A percentile compares a stretch with the other conserved stretches of the same genome.
Conservation (phyloP, 805 yeast genomes). For the Metschnikowia lachancei region DNA sequence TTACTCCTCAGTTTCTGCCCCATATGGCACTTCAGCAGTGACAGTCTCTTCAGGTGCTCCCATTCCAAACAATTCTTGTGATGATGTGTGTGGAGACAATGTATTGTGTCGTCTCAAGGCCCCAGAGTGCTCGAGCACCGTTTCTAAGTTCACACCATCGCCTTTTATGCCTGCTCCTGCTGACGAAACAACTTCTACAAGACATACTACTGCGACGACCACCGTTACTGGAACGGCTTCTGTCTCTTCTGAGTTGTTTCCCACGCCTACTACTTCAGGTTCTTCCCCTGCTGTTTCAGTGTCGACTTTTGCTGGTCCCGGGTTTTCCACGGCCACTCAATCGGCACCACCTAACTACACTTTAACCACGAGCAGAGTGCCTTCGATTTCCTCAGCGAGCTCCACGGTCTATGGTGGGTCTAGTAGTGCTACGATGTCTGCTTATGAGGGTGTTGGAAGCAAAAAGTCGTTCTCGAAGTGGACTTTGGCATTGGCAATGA, state of each 20-base stretch:
- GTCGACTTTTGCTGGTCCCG: not conserved
- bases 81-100: conserved; percentile 1
- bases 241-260: too few relatives aligned
- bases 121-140: not conserved
- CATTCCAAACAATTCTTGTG: not conserved
- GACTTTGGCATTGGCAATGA: conserved; percentile 5
- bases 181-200: too few relatives aligned
- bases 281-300: not conserved
- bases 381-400: not conserved
- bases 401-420: not conserved
- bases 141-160: too few relatives aligned
- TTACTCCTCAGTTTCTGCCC: too few relatives aligned
- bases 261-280: too few relatives aligned
- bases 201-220: too few relatives aligned
- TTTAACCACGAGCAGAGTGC: not conserved
- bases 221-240: too few relatives aligned
- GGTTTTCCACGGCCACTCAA: not conserved
- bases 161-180: too few relatives aligned
- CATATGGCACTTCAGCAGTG: not conserved
- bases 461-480: not conserved
- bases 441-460: conserved; percentile 6
- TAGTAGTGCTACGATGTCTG: not conserved
- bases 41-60: not conserved
- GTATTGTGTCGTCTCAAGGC: not conserved
- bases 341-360: conserved; percentile 1